Percentiles rank a stretch among this genome's conserved stretches.
phyloP scores from a whole-genome alignment of 192 early-diverging fungal genomes.

The Backusella circina region DNA sequence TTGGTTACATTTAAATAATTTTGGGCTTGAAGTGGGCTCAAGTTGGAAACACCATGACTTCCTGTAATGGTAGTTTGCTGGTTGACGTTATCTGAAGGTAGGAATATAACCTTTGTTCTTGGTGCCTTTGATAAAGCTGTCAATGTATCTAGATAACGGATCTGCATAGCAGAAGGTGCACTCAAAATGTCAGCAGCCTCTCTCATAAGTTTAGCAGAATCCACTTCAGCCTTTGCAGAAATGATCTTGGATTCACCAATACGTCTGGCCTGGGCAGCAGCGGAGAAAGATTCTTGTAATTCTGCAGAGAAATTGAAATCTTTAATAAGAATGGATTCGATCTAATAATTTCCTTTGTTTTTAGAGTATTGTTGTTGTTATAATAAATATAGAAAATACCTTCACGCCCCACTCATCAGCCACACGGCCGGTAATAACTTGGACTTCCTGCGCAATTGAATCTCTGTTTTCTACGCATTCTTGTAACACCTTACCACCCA shows the following conservation, averaged over 20 bases:
- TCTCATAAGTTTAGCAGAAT: slow-evolving; percentile 83
- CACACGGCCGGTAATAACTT: slow-evolving; percentile 75
- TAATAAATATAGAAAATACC: slow-evolving; percentile 34
- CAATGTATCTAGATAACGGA: slow-evolving; percentile 88
- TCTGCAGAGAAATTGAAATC: slow-evolving; percentile 63
- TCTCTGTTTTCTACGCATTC: slow-evolving; percentile 89
- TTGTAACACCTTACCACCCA: slow-evolving; percentile 82
- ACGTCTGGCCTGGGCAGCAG: slow-evolving; percentile 88
- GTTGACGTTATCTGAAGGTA: slow-evolving; percentile 35
- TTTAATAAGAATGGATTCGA: slow-evolving; percentile 56
- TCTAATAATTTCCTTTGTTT: slow-evolving; percentile 21
- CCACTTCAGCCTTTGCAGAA: slow-evolving; percentile 49
- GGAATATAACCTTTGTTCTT: slow-evolving; percentile 72
- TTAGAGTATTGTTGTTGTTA: background rate
- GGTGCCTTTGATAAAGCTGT: slow-evolving; percentile 67
- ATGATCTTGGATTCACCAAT: slow-evolving; percentile 85
- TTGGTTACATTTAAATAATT: background rate
- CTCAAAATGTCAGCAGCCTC: slow-evolving; percentile 90
- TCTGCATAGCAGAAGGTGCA: slow-evolving; percentile 66
- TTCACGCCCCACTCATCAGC: slow-evolving; percentile 79
- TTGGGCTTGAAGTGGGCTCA: background rate
- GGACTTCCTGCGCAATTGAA: slow-evolving; percentile 81
- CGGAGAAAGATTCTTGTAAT: slow-evolving; percentile 77
- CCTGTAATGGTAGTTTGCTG: background rate
- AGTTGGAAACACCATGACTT: background rate